A percentile compares a stretch with the other conserved stretches of the same genome.
Conservation (phyloP, 305 asterid species). For the Rubia tinctorum region DNA sequence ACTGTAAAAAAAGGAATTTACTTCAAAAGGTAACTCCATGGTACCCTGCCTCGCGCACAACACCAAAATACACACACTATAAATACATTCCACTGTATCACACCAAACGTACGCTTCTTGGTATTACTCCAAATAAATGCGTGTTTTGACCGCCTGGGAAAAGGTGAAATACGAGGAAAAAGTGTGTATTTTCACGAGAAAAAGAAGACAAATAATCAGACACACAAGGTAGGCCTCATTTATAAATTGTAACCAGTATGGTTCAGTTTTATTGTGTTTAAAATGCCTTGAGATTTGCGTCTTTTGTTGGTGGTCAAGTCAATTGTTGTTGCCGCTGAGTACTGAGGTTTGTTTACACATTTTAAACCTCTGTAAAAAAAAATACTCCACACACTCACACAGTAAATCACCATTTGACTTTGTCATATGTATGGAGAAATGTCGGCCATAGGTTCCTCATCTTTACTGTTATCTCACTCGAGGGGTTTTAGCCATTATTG, state of each 20-base stretch:
- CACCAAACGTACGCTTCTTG: background rate
- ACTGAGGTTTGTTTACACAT: background rate
- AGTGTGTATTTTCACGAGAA: background rate
- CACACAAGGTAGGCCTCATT: slow-evolving; percentile 9
- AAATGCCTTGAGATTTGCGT: slow-evolving; percentile 26
- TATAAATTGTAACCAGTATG: too few relatives aligned
- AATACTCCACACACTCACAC: background rate
- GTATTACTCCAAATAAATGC: slow-evolving; percentile 13
- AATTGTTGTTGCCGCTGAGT: slow-evolving; percentile 10
- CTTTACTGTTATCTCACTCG: slow-evolving; percentile 23
- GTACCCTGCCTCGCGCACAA: slow-evolving; percentile 7
- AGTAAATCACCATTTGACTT: background rate
- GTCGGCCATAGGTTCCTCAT: slow-evolving; percentile 60
- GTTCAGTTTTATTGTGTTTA: background rate
- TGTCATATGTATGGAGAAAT: slow-evolving; percentile 29
- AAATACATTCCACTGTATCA: background rate
- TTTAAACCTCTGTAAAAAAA: background rate
- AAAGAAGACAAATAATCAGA: slow-evolving; percentile 6
- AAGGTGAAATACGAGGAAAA: slow-evolving; percentile 25
- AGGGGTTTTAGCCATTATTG: background rate
- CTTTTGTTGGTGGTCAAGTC: slow-evolving; percentile 12
- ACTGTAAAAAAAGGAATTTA: background rate
- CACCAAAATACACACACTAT: slow-evolving; percentile 2
- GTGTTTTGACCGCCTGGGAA: slow-evolving; percentile 47
- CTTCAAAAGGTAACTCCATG: background rate